Percentiles rank a stretch among this genome's conserved stretches.
These are phyloP conservation scores for Trichoderma hamatum DNA, from an alignment of 2,329 filamentous ascomycete genomes.

Conservation along the genomic window DNA sequence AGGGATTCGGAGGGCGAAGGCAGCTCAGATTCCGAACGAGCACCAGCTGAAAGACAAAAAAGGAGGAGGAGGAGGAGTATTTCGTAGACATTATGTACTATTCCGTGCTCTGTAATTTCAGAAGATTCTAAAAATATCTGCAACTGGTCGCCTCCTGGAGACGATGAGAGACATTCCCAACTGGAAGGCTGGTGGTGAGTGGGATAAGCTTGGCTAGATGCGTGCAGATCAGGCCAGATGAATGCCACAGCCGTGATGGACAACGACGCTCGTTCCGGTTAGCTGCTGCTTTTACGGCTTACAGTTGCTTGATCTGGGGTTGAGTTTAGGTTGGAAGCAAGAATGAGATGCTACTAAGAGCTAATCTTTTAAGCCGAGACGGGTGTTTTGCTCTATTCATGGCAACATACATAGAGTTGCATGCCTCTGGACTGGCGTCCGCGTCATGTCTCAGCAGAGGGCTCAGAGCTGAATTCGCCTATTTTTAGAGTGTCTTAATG, in stretches of 20 bases:
- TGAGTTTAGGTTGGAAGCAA: background rate
- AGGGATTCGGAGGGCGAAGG: background rate
- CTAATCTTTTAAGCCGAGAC: conserved; percentile 9
- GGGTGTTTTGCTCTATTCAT: conserved; percentile 24
- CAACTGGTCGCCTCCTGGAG: background rate
- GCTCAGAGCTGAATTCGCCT: background rate
- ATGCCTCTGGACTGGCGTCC: background rate
- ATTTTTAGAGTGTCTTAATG: background rate
- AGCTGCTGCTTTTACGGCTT: background rate
- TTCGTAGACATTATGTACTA: background rate
- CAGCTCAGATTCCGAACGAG: background rate
- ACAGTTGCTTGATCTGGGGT: background rate
- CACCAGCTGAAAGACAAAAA: background rate
- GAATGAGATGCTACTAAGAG: background rate
- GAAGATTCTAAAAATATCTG: background rate
- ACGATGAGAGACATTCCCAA: background rate
- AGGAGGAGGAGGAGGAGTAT: background rate
- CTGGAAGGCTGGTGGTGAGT: background rate
- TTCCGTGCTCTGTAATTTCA: background rate
- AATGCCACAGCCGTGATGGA: background rate
- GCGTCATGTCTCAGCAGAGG: background rate
- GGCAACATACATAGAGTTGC: background rate
- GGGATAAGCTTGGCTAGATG: background rate
- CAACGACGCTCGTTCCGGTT: background rate
- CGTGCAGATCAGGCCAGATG: background rate